Evolutionary conservation across 345 rosid genomes (phyloP).

Genomic region (Eucalyptus sideroxylon): DNA sequence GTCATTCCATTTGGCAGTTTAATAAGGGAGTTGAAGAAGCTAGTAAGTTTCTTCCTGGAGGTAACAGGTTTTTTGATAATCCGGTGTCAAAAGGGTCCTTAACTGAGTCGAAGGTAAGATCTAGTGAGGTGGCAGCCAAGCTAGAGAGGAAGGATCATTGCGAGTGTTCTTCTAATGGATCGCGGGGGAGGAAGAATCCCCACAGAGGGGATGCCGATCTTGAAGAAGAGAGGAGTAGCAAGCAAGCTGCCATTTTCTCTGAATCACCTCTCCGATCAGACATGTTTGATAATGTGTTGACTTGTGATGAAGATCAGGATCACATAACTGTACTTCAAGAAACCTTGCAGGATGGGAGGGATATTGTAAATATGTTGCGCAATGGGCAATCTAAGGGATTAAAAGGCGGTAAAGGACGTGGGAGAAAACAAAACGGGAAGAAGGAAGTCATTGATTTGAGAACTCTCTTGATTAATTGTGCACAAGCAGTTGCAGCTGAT

Average conservation of each 20-base stretch:
- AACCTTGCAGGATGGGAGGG: slow-evolving; percentile 35
- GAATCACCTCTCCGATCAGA: slow-evolving; percentile 56
- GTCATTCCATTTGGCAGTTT: slow-evolving; percentile 60
- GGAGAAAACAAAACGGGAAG: slow-evolving; percentile 35
- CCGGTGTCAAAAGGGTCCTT: slow-evolving; percentile 5
- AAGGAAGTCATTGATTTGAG: slow-evolving; percentile 81
- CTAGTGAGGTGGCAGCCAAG: slow-evolving; percentile 9
- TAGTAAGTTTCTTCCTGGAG: slow-evolving; percentile 45
- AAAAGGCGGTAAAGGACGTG: slow-evolving; percentile 29
- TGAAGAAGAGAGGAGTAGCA: slow-evolving; percentile 70
- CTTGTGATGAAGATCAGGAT: slow-evolving; percentile 11
- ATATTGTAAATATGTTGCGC: slow-evolving; percentile 9
- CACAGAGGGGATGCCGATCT: slow-evolving; percentile 21
- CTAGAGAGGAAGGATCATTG: slow-evolving; percentile 13
- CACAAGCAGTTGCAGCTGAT: slow-evolving; percentile 79
- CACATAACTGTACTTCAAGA: slow-evolving; percentile 42
- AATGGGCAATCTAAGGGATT: slow-evolving; percentile 30
- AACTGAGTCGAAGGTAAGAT: background rate
- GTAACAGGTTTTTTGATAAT: slow-evolving; percentile 22
- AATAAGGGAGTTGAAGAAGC: slow-evolving; percentile 74
- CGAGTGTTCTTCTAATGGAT: slow-evolving; percentile 2
- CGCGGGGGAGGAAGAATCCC: slow-evolving; percentile 43
- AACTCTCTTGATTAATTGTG: slow-evolving; percentile 64
- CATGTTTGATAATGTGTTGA: slow-evolving; percentile 58
- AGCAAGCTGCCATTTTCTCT: slow-evolving; percentile 47